Evolutionary conservation across 345 rosid species (phyloP).

Genomic region (Bruguiera sexangula): DNA sequence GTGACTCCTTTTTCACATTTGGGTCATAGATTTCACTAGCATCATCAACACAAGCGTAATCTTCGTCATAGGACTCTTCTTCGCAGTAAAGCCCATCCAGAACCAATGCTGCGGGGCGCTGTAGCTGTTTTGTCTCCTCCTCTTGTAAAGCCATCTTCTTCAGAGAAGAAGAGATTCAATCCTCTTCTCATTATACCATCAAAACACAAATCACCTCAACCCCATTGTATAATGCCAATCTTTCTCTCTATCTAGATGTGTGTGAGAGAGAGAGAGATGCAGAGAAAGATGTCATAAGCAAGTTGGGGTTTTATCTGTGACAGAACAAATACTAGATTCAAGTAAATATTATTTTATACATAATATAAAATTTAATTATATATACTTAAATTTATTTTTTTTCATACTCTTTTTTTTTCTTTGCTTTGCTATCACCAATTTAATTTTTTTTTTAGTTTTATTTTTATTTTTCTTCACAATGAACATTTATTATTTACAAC

Average conservation of each 20-base stretch:
- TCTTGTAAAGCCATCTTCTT: conserved; percentile 63
- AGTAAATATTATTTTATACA: no score
- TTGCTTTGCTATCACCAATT: background rate
- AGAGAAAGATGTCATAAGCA: conserved; percentile 19
- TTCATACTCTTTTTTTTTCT: background rate
- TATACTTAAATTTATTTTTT: conserved; percentile 43
- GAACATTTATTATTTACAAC: background rate
- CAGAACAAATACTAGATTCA: no score
- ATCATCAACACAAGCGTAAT: conserved; percentile 19
- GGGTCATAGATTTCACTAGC: conserved; percentile 26
- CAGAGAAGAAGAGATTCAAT: conserved; percentile 43
- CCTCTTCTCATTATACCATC: conserved; percentile 54
- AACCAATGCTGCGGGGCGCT: conserved; percentile 30
- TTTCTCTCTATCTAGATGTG: conserved; percentile 17
- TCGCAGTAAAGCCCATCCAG: conserved; percentile 68
- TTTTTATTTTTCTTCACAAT: background rate
- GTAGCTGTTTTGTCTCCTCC: conserved; percentile 35
- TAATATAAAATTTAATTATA: no score
- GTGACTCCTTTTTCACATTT: conserved; percentile 33
- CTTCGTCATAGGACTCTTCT: conserved; percentile 49
- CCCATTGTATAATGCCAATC: conserved; percentile 9
- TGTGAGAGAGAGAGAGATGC: conserved; percentile 9
- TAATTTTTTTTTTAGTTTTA: background rate
- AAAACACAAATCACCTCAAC: conserved; percentile 11
- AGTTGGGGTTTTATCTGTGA: conserved; percentile 21